phyloP scores from a whole-genome alignment of 2,329 filamentous ascomycete genomes.

The Fusarium albidum region DNA sequence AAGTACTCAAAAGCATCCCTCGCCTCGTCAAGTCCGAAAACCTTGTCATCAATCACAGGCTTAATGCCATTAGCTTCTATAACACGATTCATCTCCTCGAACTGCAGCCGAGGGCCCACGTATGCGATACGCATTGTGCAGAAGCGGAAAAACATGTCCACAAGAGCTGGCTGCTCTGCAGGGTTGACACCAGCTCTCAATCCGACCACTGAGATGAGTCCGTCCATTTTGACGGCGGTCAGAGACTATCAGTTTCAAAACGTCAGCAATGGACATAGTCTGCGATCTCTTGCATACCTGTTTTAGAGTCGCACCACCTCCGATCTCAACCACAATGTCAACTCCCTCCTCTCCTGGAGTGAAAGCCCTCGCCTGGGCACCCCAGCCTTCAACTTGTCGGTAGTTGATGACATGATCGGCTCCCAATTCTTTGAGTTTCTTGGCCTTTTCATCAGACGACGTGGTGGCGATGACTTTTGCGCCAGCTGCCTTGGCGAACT shows the following conservation, averaged over 20 bases:
- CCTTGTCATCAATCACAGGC: conserved; percentile 51
- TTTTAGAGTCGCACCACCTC: conserved; percentile 67
- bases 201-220: conserved; percentile 43
- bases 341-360: conserved; percentile 58
- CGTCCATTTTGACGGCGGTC: conserved; percentile 52
- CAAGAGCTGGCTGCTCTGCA: background rate
- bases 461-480: conserved; percentile 67
- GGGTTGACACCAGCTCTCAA: conserved; percentile 5
- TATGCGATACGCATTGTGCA: conserved; percentile 49
- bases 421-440: conserved; percentile 61
- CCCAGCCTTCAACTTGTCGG: conserved; percentile 65
- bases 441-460: conserved; percentile 61
- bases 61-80: conserved; percentile 54
- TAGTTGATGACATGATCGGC: conserved; percentile 70
- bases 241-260: conserved; percentile 38
- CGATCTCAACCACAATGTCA: conserved; percentile 71
- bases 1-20: conserved; percentile 46
- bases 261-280: too few species aligned
- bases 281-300: conserved; percentile 47
- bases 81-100: conserved; percentile 54
- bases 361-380: conserved; percentile 60
- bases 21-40: conserved; percentile 49
- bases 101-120: conserved; percentile 49
- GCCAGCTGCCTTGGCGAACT: conserved; percentile 55
- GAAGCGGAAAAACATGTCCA: conserved; percentile 1